A percentile compares a stretch with the other conserved stretches of the same genome.
These are phyloP conservation scores for Dictyophora rubrovolvata DNA, from an alignment of 768 basidiomycete genomes.

Conservation along the genomic window DNA sequence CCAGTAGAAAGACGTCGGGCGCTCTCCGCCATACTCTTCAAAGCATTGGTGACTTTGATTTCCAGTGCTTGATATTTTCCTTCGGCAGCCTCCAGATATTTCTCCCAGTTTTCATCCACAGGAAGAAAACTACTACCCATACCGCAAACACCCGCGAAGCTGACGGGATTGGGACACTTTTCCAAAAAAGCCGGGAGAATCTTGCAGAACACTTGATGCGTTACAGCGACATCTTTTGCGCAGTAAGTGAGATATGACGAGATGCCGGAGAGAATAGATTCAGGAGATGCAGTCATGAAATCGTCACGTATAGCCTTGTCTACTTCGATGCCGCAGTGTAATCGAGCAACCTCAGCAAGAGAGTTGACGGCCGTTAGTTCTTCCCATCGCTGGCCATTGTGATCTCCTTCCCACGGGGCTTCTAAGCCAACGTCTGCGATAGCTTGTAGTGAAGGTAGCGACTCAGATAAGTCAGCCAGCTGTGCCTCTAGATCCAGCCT, in stretches of 20 bases:
- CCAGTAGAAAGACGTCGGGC: slow-evolving; percentile 38
- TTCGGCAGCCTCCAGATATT: slow-evolving; percentile 73
- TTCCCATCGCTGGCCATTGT: slow-evolving; percentile 60
- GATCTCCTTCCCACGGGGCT: background rate
- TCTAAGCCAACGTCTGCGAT: slow-evolving; percentile 1
- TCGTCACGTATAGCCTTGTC: slow-evolving; percentile 73
- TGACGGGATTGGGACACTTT: slow-evolving; percentile 85
- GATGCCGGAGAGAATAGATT: slow-evolving; percentile 53
- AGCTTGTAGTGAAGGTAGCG: slow-evolving; percentile 24
- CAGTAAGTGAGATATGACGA: slow-evolving; percentile 78
- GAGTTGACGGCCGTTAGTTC: slow-evolving; percentile 88
- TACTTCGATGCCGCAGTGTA: slow-evolving; percentile 76
- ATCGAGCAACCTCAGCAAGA: slow-evolving; percentile 79
- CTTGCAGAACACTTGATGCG: slow-evolving; percentile 66
- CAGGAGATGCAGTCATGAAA: slow-evolving; percentile 59
- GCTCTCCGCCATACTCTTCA: slow-evolving; percentile 60
- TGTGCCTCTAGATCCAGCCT: slow-evolving; percentile 30
- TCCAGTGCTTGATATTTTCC: slow-evolving; percentile 61
- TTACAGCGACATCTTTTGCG: slow-evolving; percentile 72
- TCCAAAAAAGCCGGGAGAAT: slow-evolving; percentile 74
- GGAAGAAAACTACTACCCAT: slow-evolving; percentile 92
- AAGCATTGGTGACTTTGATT: slow-evolving; percentile 43
- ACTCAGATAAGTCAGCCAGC: slow-evolving; percentile 30
- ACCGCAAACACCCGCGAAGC: slow-evolving; percentile 79
- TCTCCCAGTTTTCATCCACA: slow-evolving; percentile 84